Conservation (phyloP, 768 basidiomycete genomes). For the Neoboletus magnificus region DNA sequence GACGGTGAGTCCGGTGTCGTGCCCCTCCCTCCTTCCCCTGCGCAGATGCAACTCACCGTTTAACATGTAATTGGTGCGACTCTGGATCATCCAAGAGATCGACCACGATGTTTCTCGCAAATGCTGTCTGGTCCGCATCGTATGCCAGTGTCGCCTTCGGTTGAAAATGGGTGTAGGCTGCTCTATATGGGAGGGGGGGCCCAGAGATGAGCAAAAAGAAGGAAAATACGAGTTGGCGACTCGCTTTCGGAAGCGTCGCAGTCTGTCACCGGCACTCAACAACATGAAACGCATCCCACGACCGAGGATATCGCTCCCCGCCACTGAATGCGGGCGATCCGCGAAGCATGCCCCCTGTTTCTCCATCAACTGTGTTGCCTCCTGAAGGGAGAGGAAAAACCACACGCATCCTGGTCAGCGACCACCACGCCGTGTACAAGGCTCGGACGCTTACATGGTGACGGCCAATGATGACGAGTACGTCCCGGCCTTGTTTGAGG, state of each 20-base stretch:
- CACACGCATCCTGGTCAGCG: neutral
- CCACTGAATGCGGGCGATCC: conserved; percentile 50
- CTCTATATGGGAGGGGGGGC: conserved; percentile 27
- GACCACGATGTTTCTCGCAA: conserved; percentile 23
- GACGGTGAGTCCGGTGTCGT: neutral
- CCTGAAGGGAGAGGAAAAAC: conserved; percentile 4
- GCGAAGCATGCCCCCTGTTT: conserved; percentile 50
- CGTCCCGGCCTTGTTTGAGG: conserved; percentile 20
- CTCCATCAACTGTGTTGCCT: conserved; percentile 57
- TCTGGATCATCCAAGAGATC: conserved; percentile 26
- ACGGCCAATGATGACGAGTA: conserved; percentile 25
- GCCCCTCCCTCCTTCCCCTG: neutral
- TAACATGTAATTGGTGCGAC: conserved; percentile 22
- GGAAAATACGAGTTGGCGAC: neutral
- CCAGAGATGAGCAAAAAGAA: neutral
- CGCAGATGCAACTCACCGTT: conserved; percentile 34
- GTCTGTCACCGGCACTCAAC: conserved; percentile 50
- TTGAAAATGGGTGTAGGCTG: conserved; percentile 52
- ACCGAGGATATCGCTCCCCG: conserved; percentile 54
- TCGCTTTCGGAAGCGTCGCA: conserved; percentile 56
- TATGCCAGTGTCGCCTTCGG: conserved; percentile 46
- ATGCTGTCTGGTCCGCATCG: conserved; percentile 42
- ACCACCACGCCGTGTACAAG: neutral
- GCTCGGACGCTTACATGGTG: conserved; percentile 8
- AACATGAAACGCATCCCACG: conserved; percentile 57